Evolutionary conservation across 495 filamentous ascomycete species (phyloP), one percentile per base, ranked within the genome.

Genomic region (Cenococcum geophilum): DNA sequence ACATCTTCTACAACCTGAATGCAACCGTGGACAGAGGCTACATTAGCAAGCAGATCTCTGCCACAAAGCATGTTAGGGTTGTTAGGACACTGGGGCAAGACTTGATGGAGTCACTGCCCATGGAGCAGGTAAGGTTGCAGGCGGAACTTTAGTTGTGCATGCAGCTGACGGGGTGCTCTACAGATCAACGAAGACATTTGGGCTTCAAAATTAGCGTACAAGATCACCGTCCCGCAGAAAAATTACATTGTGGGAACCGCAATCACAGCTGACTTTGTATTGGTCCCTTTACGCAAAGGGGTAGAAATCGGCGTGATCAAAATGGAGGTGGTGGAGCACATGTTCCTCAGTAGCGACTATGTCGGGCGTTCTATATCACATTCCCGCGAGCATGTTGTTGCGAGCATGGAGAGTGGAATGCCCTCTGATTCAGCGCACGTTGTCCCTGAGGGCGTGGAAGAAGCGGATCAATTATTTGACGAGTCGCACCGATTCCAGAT

Each of bases 121-220:
- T 93, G 61, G 82, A 87, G 18, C 88, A 93, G 89, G 91, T 84
- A 73, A 52, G 5, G 14, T 27, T 45, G 12, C 66, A 73, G 68
- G 12, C 18, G 27, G 25, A 21, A 55, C 23, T n/a, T 52, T 16
- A 52, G 4, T 60, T 11, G 23, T 60, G 35, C 61, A 34, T 25
- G 25, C 20, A 6, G 25, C 55, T 68, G 48, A 61, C 35, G 18
- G 35, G 21, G 2, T 18, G 49, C 21, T 4, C 48, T 45, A 18
- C 57, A 71, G 66, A 68, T 65, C 27, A 74, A 76, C 55, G 89
- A 95, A 72, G 95, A 95, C 68, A 82, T 93, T 58, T 98, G 93
- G 93, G 83, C 88, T 11, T 89, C 92, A 74, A 98, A 98, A 77
- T 82, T 97, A 67, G 85, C 93, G 69, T 97, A 97, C 72, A 88